These are phyloP conservation scores for Endothia cerciana DNA, from an alignment of 2,329 filamentous ascomycete species.

Conservation along the genomic window DNA sequence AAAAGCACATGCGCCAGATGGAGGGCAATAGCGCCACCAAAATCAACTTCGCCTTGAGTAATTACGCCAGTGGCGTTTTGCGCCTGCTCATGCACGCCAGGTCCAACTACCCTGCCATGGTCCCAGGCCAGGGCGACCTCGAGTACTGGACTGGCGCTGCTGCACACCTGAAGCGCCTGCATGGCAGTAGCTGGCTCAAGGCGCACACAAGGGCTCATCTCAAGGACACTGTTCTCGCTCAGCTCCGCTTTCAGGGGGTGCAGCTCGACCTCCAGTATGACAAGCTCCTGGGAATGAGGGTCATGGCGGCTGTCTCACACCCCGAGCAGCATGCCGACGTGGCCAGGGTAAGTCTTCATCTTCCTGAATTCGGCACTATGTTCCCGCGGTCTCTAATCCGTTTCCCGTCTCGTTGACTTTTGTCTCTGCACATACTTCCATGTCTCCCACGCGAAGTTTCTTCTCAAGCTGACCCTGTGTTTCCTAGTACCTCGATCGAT, in stretches of 20 bases:
- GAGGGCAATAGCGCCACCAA: background rate
- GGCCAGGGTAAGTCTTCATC: background rate
- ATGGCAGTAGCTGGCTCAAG: background rate
- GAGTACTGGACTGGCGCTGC: background rate
- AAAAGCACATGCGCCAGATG: background rate
- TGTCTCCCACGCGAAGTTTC: too few relatives aligned
- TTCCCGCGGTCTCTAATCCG: background rate
- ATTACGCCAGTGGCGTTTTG: background rate
- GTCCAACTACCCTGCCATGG: background rate
- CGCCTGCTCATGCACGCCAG: background rate
- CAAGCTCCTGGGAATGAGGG: background rate
- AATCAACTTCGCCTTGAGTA: background rate
- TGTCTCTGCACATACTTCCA: too few relatives aligned
- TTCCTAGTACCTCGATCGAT: background rate
- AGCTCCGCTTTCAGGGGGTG: background rate
- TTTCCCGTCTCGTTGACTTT: background rate
- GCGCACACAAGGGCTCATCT: background rate
- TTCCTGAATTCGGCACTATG: background rate
- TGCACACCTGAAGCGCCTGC: background rate
- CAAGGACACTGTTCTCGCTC: background rate
- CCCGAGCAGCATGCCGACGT: background rate
- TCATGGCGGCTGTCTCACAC: background rate
- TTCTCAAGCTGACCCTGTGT: background rate
- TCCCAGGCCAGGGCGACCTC: background rate
- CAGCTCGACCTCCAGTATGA: background rate